A percentile compares a stretch with the other conserved stretches of the same genome.
These are phyloP conservation scores for Sarocladium kiliense DNA, from an alignment of 2,329 filamentous ascomycete species.

Conservation along the genomic window DNA sequence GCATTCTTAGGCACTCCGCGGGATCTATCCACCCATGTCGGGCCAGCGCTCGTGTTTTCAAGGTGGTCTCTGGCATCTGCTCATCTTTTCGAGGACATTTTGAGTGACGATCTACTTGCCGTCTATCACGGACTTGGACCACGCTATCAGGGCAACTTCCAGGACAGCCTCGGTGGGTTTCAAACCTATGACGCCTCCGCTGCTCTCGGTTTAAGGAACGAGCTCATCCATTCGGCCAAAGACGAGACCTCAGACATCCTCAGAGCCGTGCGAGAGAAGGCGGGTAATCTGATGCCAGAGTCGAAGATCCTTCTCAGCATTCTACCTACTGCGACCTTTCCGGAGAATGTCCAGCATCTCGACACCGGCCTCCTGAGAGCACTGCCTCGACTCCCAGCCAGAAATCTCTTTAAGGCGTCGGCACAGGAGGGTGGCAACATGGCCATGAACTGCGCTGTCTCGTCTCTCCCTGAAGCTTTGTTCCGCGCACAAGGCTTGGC, in stretches of 20 bases:
- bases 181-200: constrained; percentile 95
- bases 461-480: constrained; percentile 85
- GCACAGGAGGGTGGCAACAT: constrained; percentile 60
- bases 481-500: constrained; percentile 75
- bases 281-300: constrained; percentile 76
- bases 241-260: constrained; percentile 91
- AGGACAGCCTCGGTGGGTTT: constrained; percentile 92
- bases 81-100: constrained; percentile 78
- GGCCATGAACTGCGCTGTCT: constrained; percentile 82
- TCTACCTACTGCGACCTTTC: constrained; percentile 72
- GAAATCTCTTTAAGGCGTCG: constrained; percentile 43
- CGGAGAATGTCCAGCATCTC: constrained; percentile 73
- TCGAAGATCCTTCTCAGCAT: constrained; percentile 77
- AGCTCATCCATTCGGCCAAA: constrained; percentile 82
- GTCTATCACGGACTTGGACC: constrained; percentile 88
- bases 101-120: constrained; percentile 87
- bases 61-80: constrained; percentile 88
- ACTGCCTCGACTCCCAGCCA: constrained; percentile 67
- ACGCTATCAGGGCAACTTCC: constrained; percentile 91
- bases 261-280: constrained; percentile 79
- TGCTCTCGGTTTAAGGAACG: constrained; percentile 83
- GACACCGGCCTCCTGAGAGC: constrained; percentile 72
- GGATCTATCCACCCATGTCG: constrained; percentile 73
- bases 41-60: constrained; percentile 67
- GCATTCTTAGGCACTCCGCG: constrained; percentile 91